Evolutionary conservation across 2,329 filamentous ascomycete genomes (phyloP).

Genomic region (Fusarium floridanum): DNA sequence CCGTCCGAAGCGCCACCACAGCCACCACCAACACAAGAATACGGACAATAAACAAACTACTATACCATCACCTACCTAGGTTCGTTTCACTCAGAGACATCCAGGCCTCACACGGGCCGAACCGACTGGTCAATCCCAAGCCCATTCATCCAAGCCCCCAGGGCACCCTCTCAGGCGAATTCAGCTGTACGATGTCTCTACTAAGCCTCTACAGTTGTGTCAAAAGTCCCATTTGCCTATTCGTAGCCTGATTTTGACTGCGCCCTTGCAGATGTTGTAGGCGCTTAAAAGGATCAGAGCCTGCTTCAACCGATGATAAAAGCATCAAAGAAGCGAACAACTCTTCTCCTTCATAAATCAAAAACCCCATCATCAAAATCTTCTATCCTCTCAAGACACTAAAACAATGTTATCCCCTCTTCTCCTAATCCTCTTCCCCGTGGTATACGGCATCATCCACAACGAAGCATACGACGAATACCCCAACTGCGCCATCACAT

Average conservation of each 20-base stretch:
- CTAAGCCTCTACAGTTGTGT: background rate
- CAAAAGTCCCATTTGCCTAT: background rate
- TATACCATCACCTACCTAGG: background rate
- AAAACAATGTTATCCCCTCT: background rate
- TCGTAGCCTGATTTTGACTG: background rate
- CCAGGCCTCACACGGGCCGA: background rate
- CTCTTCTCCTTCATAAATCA: background rate
- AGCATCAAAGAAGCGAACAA: background rate
- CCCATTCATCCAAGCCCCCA: background rate
- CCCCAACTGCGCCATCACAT: slow-evolving; percentile 5
- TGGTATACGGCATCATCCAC: background rate
- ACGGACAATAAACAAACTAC: background rate
- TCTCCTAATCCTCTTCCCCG: background rate
- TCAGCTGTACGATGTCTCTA: background rate
- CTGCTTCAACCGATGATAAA: background rate
- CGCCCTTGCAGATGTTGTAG: background rate
- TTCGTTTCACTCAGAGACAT: background rate
- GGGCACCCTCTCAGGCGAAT: background rate
- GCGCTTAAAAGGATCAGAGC: background rate
- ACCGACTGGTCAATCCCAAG: background rate
- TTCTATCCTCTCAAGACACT: background rate
- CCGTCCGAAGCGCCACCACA: background rate
- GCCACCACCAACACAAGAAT: background rate
- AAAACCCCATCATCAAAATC: background rate
- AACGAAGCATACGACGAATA: slow-evolving; percentile 5